These are phyloP conservation scores for Cicer cuneatum DNA, from an alignment of 306 rosid genomes.

Conservation along the genomic window DNA sequence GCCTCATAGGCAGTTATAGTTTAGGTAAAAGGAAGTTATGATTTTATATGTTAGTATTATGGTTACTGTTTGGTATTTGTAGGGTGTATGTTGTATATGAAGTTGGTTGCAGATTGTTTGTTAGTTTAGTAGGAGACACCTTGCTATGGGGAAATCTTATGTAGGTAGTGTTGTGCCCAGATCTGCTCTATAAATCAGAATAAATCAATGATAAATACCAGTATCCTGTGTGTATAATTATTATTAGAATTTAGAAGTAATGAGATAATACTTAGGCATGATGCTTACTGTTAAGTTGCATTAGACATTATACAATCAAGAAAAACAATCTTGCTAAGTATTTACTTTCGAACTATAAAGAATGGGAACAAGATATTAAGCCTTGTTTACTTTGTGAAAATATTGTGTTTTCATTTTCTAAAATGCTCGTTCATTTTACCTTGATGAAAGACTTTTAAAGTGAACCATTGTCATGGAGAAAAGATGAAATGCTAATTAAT, in stretches of 20 bases:
- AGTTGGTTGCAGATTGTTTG: too few species aligned
- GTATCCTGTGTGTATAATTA: not conserved
- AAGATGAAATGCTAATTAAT: too few species aligned
- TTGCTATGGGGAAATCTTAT: not conserved
- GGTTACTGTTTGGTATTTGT: not conserved
- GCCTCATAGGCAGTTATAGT: not conserved
- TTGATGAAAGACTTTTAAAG: too few species aligned
- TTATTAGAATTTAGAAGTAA: not conserved
- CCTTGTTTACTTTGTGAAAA: too few species aligned
- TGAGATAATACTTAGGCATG: not conserved
- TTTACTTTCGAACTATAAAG: not conserved
- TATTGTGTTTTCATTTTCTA: too few species aligned
- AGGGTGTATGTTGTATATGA: too few species aligned
- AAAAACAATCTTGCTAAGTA: not conserved
- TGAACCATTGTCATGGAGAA: too few species aligned
- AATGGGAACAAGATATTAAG: not conserved
- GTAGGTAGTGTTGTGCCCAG: not conserved
- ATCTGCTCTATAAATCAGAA: not conserved
- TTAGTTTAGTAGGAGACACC: too few species aligned
- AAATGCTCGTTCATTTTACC: too few species aligned
- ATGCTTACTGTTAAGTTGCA: not conserved
- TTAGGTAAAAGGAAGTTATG: not conserved
- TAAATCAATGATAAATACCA: not conserved
- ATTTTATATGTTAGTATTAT: not conserved
- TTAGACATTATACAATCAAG: not conserved